Percentiles rank a stretch among this genome's conserved stretches.
Evolutionary conservation across 1,284 basidiomycete genomes (phyloP).

Genomic region (Rhodotorula sp.): DNA sequence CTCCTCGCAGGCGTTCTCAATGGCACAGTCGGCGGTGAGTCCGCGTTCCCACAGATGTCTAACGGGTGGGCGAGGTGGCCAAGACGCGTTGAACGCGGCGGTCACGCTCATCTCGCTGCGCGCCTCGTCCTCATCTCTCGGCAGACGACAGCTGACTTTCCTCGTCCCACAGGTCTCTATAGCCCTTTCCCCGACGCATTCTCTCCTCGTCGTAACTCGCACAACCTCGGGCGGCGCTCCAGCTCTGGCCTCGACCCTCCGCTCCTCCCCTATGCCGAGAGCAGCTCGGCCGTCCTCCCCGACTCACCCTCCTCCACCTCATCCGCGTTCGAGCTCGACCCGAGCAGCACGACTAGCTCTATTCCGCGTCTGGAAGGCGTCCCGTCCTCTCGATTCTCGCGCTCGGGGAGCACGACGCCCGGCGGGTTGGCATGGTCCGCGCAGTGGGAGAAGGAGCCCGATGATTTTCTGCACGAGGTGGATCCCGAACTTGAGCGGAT

Average conservation of each 20-base stretch:
- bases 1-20: slow-evolving; percentile 12
- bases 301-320: slow-evolving; percentile 13
- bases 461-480: slow-evolving; percentile 38
- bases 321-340: slow-evolving; percentile 12
- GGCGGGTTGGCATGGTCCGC: not conserved
- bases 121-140: not conserved
- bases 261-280: slow-evolving; percentile 13
- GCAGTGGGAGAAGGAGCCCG: slow-evolving; percentile 20
- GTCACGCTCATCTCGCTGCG: not conserved
- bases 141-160: not conserved
- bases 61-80: not conserved
- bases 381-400: not conserved
- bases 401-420: not conserved
- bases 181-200: not conserved
- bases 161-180: not conserved
- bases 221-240: not conserved
- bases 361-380: slow-evolving; percentile 11
- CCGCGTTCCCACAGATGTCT: too few relatives aligned
- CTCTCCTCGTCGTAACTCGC: not conserved
- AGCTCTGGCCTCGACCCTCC: slow-evolving; percentile 29
- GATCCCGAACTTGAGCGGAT: slow-evolving; percentile 32
- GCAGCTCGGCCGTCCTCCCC: not conserved
- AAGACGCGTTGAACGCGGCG: not conserved
- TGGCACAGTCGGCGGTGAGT: slow-evolving; percentile 16
- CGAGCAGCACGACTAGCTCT: not conserved